A percentile compares a stretch with the other conserved stretches of the same genome.
Evolutionary conservation across 2,329 filamentous ascomycete species (phyloP).

Genomic region (Hypoxylon sp.): DNA sequence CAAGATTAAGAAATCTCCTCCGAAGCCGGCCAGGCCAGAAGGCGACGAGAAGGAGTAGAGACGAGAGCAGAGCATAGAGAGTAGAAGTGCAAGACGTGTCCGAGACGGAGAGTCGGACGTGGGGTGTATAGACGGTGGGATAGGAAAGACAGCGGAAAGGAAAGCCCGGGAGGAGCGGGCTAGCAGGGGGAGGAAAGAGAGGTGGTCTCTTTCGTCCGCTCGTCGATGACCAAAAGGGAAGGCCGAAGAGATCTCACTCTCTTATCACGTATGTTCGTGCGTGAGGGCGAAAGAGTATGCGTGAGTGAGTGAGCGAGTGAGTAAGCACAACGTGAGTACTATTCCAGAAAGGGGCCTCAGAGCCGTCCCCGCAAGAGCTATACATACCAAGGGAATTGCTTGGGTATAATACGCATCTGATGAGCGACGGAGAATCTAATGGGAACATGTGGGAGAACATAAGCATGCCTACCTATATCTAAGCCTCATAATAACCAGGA

Average conservation of each 20-base stretch:
- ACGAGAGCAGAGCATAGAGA: neutral
- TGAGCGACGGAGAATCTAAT: neutral
- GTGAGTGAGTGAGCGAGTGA: neutral
- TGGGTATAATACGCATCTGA: neutral
- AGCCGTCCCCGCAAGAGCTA: neutral
- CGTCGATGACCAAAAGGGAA: neutral
- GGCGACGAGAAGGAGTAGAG: neutral
- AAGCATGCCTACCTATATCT: neutral
- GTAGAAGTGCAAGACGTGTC: no score
- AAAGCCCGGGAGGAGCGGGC: neutral
- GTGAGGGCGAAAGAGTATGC: neutral
- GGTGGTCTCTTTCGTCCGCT: neutral
- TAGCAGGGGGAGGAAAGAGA: neutral
- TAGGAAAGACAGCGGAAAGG: neutral
- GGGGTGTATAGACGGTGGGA: neutral
- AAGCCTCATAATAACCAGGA: conserved; percentile 2
- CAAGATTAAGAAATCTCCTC: neutral
- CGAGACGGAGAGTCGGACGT: no score
- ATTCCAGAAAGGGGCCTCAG: neutral
- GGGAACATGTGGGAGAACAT: conserved; percentile 8
- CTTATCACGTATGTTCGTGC: neutral
- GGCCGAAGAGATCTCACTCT: neutral
- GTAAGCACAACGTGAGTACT: neutral
- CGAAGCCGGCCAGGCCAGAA: neutral
- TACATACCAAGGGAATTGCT: neutral